Evolutionary conservation across 192 early-diverging fungal genomes (phyloP), one percentile per base, ranked within the genome.

Genomic region (Glomus cerebriforme): DNA sequence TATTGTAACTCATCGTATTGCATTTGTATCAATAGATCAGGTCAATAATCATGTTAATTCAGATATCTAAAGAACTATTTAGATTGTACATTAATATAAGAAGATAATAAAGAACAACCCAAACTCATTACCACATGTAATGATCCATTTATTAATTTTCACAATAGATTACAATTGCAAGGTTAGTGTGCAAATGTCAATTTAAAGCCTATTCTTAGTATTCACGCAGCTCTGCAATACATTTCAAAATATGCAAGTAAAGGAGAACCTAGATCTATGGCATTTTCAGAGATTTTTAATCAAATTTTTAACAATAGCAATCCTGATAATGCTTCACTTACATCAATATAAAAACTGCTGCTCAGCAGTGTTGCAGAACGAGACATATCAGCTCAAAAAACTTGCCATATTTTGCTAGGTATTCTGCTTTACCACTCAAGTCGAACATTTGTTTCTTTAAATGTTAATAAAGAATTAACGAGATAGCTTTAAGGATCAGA

Each of bases 81-180:
- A n/a, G n/a, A n/a, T n/a, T n/a, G n/a, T n/a, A n/a, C n/a, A n/a
- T n/a, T n/a, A n/a, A n/a, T 68, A 5, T 29, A 68, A 10, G 31
- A 68, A 29, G 66, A 68, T 68, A 13, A 5, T 17, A 4, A 68
- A 4, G 4, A 12, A 7, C 5, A 29, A 32, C 32, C 66, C 10
- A 29, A 68, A 0, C 2, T 68, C 3, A 5, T 68, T 2, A 68
- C 12, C 4, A 22, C 4, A 32, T 19, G 32, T 32, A 68, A 68
- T 68, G 66, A 68, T 5, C 32, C 66, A 68, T 22, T 68, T 19
- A 68, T 68, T 37, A 68, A 68, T 34, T 12, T n/a, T 1, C 66
- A 68, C 9, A 68, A n/a, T 22, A 8, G 31, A 34, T 32, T 68
- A 9, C 29, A 68, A 12, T n/a, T n/a, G n/a, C n/a, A n/a, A n/a